A percentile compares a stretch with the other conserved stretches of the same genome.
phyloP scores from a whole-genome alignment of 2,329 filamentous ascomycete genomes.

The Corynespora cassiicola region DNA sequence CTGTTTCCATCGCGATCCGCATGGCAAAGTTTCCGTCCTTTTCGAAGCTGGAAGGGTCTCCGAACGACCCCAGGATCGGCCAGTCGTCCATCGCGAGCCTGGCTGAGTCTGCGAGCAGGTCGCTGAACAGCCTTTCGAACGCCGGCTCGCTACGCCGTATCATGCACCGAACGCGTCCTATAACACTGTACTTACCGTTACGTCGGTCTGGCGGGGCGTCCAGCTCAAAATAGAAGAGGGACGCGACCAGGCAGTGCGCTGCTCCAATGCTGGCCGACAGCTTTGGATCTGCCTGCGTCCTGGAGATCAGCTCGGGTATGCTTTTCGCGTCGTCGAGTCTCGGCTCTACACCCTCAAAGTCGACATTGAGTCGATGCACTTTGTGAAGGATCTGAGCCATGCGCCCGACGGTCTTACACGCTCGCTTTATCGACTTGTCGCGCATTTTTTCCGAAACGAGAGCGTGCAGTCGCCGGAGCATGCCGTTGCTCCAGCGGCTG shows the following conservation, averaged over 20 bases:
- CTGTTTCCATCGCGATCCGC: no score
- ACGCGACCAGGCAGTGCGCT: constrained; percentile 15
- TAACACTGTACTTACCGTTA: constrained; percentile 14
- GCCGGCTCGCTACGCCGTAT: constrained; percentile 7
- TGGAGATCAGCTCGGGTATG: constrained; percentile 15
- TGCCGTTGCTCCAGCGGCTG: constrained; percentile 16
- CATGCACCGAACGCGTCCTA: constrained; percentile 10
- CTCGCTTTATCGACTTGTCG: constrained; percentile 16
- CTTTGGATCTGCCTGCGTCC: constrained; percentile 13
- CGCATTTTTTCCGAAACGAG: constrained; percentile 20
- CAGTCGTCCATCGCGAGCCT: no score
- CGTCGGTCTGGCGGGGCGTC: constrained; percentile 13
- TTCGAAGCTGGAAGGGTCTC: no score
- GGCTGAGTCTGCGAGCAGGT: no score
- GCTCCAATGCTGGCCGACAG: constrained; percentile 15
- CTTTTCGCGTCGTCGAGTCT: constrained; percentile 19
- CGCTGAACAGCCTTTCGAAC: constrained; percentile 9
- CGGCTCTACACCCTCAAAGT: constrained; percentile 12
- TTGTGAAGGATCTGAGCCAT: constrained; percentile 5
- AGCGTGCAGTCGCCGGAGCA: constrained; percentile 10
- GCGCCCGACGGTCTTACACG: constrained; percentile 8
- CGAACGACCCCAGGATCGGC: no score
- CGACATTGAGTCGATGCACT: constrained; percentile 12
- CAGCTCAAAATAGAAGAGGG: constrained; percentile 25
- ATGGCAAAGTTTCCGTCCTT: no score